Evolutionary conservation across 352 stramenopile genomes (phyloP), one percentile per base, ranked within the genome.

Genomic region (Elongisporangium prolatum): DNA sequence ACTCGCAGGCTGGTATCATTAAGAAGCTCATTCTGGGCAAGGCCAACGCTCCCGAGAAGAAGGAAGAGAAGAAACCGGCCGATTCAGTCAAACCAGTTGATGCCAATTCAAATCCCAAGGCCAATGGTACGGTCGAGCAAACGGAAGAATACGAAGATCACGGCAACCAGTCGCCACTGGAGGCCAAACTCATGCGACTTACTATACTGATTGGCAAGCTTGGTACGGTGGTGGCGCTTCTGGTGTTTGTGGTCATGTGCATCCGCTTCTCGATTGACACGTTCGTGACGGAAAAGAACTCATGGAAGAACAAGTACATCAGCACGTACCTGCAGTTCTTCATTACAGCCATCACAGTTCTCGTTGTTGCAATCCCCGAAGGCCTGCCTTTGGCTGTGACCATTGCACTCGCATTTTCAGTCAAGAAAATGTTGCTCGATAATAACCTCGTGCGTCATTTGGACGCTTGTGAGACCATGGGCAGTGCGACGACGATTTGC

Each of bases 321-420:
- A 79, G 69, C 56, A 58, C 86, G 48, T 91, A 91, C 55, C 66
- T 97, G 1, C 61, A 88, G 50, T 93, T 88, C 60, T 95, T 97
- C 68, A 91, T 96, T 48, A 81, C 84, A 5, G 74, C 72, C 7
- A 93, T 97, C 62, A 96, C 88, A 1, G 88, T 96, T 38, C 80
- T 99, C 1, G 97, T 99, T 24, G 97, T 99, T 5, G 96, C 97
- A 18, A 97, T 99, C 40, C 97, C 97, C 0, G 97, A 99, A 72
- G 97, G 97, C 21, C 66, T 99, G 11, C 97, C 97, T 4, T 83
- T 99, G 20, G 97, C 97, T 2, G 96, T 99, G 1, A 99, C 97
- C 17, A 95, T 99, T 49, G 91, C 96, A 1, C 75, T 99, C 2
- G 96, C 97, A 2, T 99, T 98, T 68, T 98, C 93, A 16, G 89